phyloP scores from a whole-genome alignment of 495 filamentous ascomycete species.

The Penicillium coprophilum region DNA sequence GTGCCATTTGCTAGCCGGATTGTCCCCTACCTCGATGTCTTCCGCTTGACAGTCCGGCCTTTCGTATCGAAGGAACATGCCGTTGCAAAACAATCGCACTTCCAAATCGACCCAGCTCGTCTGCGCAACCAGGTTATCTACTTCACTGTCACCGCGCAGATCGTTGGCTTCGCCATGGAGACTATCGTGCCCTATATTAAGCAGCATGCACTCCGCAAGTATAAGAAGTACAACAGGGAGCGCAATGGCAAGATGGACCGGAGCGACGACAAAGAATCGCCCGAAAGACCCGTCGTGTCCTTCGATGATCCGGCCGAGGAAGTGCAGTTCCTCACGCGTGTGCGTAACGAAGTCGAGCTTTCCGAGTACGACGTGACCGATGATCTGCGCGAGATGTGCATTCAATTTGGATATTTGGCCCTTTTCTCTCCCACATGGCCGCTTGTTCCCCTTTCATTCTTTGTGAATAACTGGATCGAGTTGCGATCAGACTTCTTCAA shows the following conservation, averaged over 20 bases:
- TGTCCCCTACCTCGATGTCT: constrained; percentile 87
- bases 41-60: constrained; percentile 71
- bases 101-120: constrained; percentile 80
- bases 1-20: constrained; percentile 87
- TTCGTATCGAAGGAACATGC: constrained; percentile 72
- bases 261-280: constrained; percentile 29
- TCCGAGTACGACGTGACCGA: constrained; percentile 81
- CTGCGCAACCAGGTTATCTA: constrained; percentile 94
- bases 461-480: constrained; percentile 96
- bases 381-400: constrained; percentile 92
- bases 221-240: constrained; percentile 57
- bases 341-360: constrained; percentile 84
- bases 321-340: constrained; percentile 70
- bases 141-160: constrained; percentile 93
- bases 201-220: constrained; percentile 68
- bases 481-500: constrained; percentile 91
- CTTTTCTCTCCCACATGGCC: constrained; percentile 95
- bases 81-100: constrained; percentile 55
- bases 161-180: constrained; percentile 84
- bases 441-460: constrained; percentile 80
- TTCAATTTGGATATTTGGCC: constrained; percentile 92
- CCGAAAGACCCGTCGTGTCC: constrained; percentile 21
- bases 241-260: constrained; percentile 27
- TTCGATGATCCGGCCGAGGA: constrained; percentile 67
- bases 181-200: constrained; percentile 83